Evolutionary conservation across 768 basidiomycete species (phyloP), one percentile per base, ranked within the genome.

Genomic region (Mycena belliarum): DNA sequence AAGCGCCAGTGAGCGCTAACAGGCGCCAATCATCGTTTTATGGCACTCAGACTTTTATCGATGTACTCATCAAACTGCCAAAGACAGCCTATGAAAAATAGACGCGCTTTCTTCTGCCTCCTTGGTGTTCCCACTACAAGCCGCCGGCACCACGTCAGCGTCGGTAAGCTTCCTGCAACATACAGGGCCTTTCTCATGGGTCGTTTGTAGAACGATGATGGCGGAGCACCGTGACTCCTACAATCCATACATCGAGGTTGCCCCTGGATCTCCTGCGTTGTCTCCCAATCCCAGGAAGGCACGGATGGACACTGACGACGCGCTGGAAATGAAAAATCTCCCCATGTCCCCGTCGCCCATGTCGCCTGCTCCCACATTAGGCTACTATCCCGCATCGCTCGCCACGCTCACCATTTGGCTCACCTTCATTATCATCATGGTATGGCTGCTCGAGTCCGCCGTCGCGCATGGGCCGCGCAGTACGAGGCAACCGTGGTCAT

Each of bases 391-490:
- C 32, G 37, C 49, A 0, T 51, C 59, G 7, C 53, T 60, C 21
- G 32, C 43, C 29, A 11, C 44, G 11, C 49, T 60, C 11, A 21
- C 26, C 7, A n/a, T 55, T 28, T 56, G 59, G 59, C 28, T 51
- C 14, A 29, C 46, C 2, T 61, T 44, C 55, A 20, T 61, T 16
- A 44, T 42, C 20, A 3, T 49, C 15, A 20, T 61, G 26, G 23
- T 61, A 5, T 61, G 60, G 60, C 41, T 61, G 20, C 51, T 61
- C 18, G 60, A 61, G 40, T 47, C 51, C 20, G 60, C 60, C 12
- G 55, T 61, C 21, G 25, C 8, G 9, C 41, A 57, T n/a, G 60
- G 55, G 21, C 60, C 56, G 15, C 23, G 40, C 49, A 56, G 50
- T 35, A 11, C 55, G 6, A 21, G 38, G 16, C 60, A 52, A 21